phyloP scores from a whole-genome alignment of 768 basidiomycete species.

The Mycena vitilis region DNA sequence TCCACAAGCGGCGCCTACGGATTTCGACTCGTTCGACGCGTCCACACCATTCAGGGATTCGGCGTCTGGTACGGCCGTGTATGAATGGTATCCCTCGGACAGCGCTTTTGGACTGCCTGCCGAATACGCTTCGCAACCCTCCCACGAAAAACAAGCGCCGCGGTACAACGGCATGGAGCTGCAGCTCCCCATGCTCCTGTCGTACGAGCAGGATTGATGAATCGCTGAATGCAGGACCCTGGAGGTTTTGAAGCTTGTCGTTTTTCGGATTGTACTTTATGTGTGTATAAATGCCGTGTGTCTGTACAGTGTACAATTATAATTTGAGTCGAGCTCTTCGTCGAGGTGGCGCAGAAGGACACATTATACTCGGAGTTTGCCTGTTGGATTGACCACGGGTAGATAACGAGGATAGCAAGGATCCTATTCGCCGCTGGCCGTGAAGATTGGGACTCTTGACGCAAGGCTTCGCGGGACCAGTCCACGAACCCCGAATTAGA shows the following conservation, averaged over 20 bases:
- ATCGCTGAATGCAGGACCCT: constrained; percentile 20
- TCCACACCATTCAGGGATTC: constrained; percentile 20
- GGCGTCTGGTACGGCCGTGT: constrained; percentile 16
- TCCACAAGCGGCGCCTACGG: constrained; percentile 23
- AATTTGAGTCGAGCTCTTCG: constrained; percentile 15
- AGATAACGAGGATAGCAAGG: constrained; percentile 16
- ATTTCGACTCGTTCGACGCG: constrained; percentile 8
- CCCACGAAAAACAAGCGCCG: constrained; percentile 17
- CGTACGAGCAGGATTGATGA: constrained; percentile 29
- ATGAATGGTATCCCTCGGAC: constrained; percentile 31
- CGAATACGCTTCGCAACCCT: constrained; percentile 18
- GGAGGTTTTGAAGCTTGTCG: neutral
- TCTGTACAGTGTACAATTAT: constrained; percentile 22
- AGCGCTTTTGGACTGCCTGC: constrained; percentile 10
- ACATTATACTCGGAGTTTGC: constrained; percentile 11
- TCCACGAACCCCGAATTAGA: no score
- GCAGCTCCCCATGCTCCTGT: constrained; percentile 29
- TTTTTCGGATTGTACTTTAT: constrained; percentile 10
- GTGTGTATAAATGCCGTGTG: neutral
- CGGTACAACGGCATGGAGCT: constrained; percentile 28
- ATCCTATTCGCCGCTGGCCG: constrained; percentile 15
- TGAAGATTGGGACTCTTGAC: neutral
- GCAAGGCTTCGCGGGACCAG: no score
- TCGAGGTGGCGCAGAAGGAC: constrained; percentile 21
- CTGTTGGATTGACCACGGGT: constrained; percentile 13